Conservation (phyloP, 306 rosid genomes). For the Spatholobus suberectus region DNA sequence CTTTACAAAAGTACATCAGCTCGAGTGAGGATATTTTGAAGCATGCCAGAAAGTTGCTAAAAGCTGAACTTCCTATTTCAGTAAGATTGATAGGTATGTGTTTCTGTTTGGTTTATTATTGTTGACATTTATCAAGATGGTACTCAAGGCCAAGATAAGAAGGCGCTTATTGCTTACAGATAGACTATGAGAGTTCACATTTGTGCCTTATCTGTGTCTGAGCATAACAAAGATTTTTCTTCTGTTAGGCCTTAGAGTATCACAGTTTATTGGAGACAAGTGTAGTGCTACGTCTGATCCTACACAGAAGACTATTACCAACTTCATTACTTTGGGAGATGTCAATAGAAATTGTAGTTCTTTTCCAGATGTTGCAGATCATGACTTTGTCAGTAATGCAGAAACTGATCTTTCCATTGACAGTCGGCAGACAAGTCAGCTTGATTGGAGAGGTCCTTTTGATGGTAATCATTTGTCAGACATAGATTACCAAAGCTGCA, state of each 20-base stretch:
- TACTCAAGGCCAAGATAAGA: conserved; percentile 27
- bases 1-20: conserved; percentile 70
- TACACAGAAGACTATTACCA: conserved; percentile 72
- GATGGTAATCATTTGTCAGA: conserved; percentile 45
- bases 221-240: conserved; percentile 39
- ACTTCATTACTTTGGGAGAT: conserved; percentile 66
- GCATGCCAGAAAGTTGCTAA: conserved; percentile 82
- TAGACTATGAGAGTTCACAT: conserved; percentile 15
- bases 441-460: conserved; percentile 45
- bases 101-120: conserved; percentile 18
- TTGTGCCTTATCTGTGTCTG: conserved; percentile 27
- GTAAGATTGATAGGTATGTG: conserved; percentile 80
- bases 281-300: conserved; percentile 61
- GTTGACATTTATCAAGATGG: conserved; percentile 23
- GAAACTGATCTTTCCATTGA: conserved; percentile 51
- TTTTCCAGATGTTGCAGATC: conserved; percentile 47
- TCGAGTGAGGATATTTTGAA: conserved; percentile 80
- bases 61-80: conserved; percentile 95
- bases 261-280: conserved; percentile 72
- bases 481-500: conserved; percentile 41
- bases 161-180: conserved; percentile 12
- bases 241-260: conserved; percentile 79
- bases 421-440: conserved; percentile 42
- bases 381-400: conserved; percentile 46
- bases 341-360: conserved; percentile 48